These are phyloP conservation scores for Neoboletus brunneissimus DNA, from an alignment of 768 basidiomycete genomes.

Conservation along the genomic window DNA sequence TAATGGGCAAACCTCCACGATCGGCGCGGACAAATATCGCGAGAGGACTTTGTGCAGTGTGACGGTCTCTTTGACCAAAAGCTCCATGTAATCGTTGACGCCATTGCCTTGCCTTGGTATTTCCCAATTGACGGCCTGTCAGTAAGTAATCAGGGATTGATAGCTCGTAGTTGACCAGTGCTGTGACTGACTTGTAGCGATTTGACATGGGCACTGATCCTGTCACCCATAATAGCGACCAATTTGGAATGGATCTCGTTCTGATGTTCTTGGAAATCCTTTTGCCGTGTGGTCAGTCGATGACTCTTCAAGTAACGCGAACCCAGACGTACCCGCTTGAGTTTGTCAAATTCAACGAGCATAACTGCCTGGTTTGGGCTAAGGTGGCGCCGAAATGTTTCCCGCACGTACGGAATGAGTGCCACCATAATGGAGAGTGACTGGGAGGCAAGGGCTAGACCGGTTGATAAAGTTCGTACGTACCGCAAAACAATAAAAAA, in stretches of 20 bases:
- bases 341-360: constrained; percentile 96
- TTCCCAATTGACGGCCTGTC: constrained; percentile 78
- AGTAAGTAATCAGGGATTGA: constrained; percentile 2
- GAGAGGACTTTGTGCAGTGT: constrained; percentile 95
- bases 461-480: constrained; percentile 17
- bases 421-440: constrained; percentile 92
- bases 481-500: constrained; percentile 17
- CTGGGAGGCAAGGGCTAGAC: constrained; percentile 88
- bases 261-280: constrained; percentile 99
- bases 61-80: constrained; percentile 91
- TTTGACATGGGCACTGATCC: constrained; percentile 81
- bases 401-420: constrained; percentile 93
- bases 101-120: constrained; percentile 56
- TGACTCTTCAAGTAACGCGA: not conserved
- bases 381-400: constrained; percentile 90
- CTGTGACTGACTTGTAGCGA: constrained; percentile 61
- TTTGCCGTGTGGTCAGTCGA: constrained; percentile 5
- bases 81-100: constrained; percentile 87
- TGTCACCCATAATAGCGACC: constrained; percentile 97
- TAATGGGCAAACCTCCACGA: constrained; percentile 67
- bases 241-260: constrained; percentile 98
- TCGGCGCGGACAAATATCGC: constrained; percentile 73
- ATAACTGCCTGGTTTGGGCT: constrained; percentile 95
- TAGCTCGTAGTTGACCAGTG: constrained; percentile 1
- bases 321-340: constrained; percentile 75